Evolutionary conservation across 2,329 filamentous ascomycete genomes (phyloP).

Genomic region (Fusarium armeniacum): DNA sequence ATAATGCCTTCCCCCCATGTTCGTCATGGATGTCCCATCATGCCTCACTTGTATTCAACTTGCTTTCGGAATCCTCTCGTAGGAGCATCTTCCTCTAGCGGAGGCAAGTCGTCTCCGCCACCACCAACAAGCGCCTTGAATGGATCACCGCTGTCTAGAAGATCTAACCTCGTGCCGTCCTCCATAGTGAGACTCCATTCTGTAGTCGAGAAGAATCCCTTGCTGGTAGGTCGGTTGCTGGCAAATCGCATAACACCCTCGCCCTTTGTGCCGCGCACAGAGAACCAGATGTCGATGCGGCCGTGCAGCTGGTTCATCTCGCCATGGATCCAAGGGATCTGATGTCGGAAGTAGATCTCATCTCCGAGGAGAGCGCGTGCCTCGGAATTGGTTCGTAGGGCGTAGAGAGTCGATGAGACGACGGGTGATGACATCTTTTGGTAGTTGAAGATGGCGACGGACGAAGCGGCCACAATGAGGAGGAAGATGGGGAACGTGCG

Average conservation of each 20-base stretch:
- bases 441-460: conserved; percentile 98
- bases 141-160: conserved; percentile 80
- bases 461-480: conserved; percentile 76
- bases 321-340: conserved; percentile 86
- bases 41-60: conserved; percentile 51
- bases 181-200: conserved; percentile 87
- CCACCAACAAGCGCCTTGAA: conserved; percentile 69
- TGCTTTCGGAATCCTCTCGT: conserved; percentile 68
- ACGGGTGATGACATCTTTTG: conserved; percentile 91
- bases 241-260: conserved; percentile 84
- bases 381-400: conserved; percentile 81
- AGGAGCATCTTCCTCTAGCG: conserved; percentile 53
- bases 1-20: conserved; percentile 8
- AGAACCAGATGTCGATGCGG: conserved; percentile 86
- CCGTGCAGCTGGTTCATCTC: conserved; percentile 96
- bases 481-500: conserved; percentile 86
- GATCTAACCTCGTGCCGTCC: conserved; percentile 73
- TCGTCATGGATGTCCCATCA: conserved; percentile 1
- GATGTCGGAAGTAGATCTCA: conserved; percentile 83
- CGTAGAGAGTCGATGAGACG: conserved; percentile 91
- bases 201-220: conserved; percentile 82
- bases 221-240: conserved; percentile 74
- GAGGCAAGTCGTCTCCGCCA: conserved; percentile 57
- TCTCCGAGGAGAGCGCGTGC: conserved; percentile 87
- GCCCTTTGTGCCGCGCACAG: conserved; percentile 82